These are phyloP conservation scores for Aspergillus tanneri DNA, from an alignment of 2,329 filamentous ascomycete species.

Conservation along the genomic window DNA sequence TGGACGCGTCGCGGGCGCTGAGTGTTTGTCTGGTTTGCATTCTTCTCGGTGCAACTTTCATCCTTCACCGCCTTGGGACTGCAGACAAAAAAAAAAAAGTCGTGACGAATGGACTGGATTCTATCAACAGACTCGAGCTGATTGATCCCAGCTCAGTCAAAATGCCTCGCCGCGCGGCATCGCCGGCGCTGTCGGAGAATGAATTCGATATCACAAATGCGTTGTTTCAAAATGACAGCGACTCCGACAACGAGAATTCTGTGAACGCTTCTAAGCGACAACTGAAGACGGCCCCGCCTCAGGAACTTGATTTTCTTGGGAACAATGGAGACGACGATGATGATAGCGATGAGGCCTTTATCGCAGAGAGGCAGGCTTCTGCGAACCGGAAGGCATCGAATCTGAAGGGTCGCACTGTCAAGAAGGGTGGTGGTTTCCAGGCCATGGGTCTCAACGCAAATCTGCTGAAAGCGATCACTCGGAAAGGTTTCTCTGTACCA, in stretches of 20 bases:
- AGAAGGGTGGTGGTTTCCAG: slow-evolving; percentile 96
- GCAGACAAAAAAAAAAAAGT: slow-evolving; percentile 17
- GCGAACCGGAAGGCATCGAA: slow-evolving; percentile 83
- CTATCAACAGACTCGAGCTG: not conserved
- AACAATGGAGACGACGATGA: slow-evolving; percentile 55
- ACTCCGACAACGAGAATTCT: slow-evolving; percentile 44
- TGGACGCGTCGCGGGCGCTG: slow-evolving; percentile 35
- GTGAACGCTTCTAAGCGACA: slow-evolving; percentile 53
- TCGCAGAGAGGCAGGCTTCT: slow-evolving; percentile 80
- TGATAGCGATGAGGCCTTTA: slow-evolving; percentile 77
- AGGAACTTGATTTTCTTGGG: slow-evolving; percentile 57
- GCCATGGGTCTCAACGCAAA: slow-evolving; percentile 84
- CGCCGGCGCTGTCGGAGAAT: slow-evolving; percentile 81
- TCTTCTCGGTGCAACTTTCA: slow-evolving; percentile 13
- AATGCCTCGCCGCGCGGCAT: slow-evolving; percentile 73
- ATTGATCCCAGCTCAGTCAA: slow-evolving; percentile 17
- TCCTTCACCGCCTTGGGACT: slow-evolving; percentile 32
- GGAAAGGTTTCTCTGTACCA: slow-evolving; percentile 93
- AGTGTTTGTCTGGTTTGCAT: slow-evolving; percentile 22
- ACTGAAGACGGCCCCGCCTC: slow-evolving; percentile 32
- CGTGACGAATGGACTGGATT: not conserved
- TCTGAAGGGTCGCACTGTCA: slow-evolving; percentile 78
- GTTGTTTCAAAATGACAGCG: slow-evolving; percentile 63
- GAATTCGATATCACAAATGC: slow-evolving; percentile 86
- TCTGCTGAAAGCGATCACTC: slow-evolving; percentile 83